A percentile compares a stretch with the other conserved stretches of the same genome.
phyloP scores from a whole-genome alignment of 1,139 yeast species.

The Barnettozyma hawaiiensis region DNA sequence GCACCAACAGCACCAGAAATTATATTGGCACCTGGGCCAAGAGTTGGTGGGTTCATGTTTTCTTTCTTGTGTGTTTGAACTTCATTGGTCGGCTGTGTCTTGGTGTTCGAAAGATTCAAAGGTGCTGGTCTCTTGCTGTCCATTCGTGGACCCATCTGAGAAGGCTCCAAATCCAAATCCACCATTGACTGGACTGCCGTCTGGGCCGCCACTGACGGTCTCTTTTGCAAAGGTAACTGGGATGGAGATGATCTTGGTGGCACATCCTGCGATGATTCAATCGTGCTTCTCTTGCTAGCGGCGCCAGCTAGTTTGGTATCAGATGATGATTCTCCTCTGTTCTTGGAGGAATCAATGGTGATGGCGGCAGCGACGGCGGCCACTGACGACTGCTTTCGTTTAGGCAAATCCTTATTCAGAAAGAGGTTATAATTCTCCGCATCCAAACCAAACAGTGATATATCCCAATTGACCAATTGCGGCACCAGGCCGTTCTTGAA shows the following conservation, averaged over 20 bases:
- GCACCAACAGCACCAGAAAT: neutral
- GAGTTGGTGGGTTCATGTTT: neutral
- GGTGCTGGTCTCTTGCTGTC: conserved; percentile 4
- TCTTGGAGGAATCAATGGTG: conserved; percentile 4
- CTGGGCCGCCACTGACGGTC: conserved; percentile 1
- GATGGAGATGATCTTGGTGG: neutral
- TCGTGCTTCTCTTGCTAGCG: neutral
- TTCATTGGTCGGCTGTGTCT: neutral
- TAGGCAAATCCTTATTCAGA: conserved; percentile 13
- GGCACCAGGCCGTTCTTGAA: conserved; percentile 70
- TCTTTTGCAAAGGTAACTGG: neutral
- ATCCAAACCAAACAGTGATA: conserved; percentile 33
- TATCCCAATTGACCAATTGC: conserved; percentile 44
- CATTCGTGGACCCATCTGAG: conserved; percentile 4
- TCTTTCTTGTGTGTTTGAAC: neutral
- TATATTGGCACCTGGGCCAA: neutral
- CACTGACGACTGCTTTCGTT: conserved; percentile 25
- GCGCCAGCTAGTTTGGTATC: conserved; percentile 10
- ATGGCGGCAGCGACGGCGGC: conserved; percentile 5
- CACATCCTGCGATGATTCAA: neutral
- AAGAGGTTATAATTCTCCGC: conserved; percentile 29
- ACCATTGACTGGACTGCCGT: conserved; percentile 1
- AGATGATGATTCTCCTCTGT: neutral
- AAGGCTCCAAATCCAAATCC: neutral
- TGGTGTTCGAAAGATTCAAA: neutral